Conservation (phyloP, 495 filamentous ascomycete genomes). For the Neurospora sp. region DNA sequence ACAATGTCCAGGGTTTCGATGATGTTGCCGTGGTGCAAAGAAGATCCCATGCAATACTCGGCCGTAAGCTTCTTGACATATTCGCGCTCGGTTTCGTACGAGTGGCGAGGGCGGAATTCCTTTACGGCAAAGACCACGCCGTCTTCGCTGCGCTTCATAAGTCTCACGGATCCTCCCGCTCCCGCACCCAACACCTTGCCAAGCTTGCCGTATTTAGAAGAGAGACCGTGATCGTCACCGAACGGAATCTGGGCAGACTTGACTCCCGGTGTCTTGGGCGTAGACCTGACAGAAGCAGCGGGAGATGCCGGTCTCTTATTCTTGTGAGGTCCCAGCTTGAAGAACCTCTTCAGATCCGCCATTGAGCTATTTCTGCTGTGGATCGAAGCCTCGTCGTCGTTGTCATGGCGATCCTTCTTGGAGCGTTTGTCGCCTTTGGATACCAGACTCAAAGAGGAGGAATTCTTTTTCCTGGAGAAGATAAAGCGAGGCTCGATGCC, state of each 20-base stretch:
- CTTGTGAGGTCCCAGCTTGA: conserved; percentile 55
- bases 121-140: conserved; percentile 94
- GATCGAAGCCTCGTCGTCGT: conserved; percentile 30
- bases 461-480: conserved; percentile 50
- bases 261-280: conserved; percentile 43
- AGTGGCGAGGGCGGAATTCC: conserved; percentile 86
- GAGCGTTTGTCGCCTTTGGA: conserved; percentile 21
- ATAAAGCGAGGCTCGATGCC: conserved; percentile 76
- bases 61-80: conserved; percentile 99
- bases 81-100: conserved; percentile 86
- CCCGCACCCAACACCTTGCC: conserved; percentile 89
- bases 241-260: conserved; percentile 70
- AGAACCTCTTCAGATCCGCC: conserved; percentile 89
- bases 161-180: conserved; percentile 85
- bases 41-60: conserved; percentile 97
- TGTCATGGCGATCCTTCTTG: conserved; percentile 25
- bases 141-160: conserved; percentile 88
- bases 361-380: conserved; percentile 71
- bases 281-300: conserved; percentile 37
- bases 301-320: conserved; percentile 55
- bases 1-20: conserved; percentile 97
- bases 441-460: conserved; percentile 36
- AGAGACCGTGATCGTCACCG: conserved; percentile 83
- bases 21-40: conserved; percentile 94
- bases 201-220: conserved; percentile 89